phyloP scores from a whole-genome alignment of 140 eudicot species.

The Senecio squalidus region DNA sequence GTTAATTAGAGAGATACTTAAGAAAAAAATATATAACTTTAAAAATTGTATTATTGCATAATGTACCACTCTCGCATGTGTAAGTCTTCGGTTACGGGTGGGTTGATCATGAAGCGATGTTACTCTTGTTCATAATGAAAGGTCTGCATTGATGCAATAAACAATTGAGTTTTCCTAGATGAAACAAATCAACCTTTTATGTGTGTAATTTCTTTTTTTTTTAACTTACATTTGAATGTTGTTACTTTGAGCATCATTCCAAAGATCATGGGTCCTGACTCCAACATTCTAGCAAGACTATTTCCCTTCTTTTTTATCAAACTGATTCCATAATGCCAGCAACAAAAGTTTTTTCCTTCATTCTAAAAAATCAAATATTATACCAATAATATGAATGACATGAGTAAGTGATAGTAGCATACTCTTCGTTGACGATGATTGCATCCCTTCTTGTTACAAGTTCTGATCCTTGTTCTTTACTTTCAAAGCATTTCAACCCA shows the following conservation, averaged over 20 bases:
- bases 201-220: background rate
- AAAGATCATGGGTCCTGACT: no score
- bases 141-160: background rate
- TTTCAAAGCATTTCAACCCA: background rate
- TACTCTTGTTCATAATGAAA: background rate
- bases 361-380: background rate
- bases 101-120: background rate
- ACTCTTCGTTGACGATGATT: background rate
- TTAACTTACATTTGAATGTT: no score
- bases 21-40: background rate
- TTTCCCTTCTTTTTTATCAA: no score
- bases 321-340: no score
- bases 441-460: background rate
- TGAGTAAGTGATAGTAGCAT: background rate
- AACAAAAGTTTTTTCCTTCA: background rate
- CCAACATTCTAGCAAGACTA: no score
- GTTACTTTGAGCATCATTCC: no score
- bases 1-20: background rate
- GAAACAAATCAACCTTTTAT: background rate
- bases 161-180: background rate
- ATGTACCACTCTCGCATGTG: background rate
- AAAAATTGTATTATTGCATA: background rate
- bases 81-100: background rate
- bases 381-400: background rate
- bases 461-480: background rate